Percentiles rank a stretch among this genome's conserved stretches.
phyloP scores from a whole-genome alignment of 2,329 filamentous ascomycete genomes.

The Cladophialophora carrionii region DNA sequence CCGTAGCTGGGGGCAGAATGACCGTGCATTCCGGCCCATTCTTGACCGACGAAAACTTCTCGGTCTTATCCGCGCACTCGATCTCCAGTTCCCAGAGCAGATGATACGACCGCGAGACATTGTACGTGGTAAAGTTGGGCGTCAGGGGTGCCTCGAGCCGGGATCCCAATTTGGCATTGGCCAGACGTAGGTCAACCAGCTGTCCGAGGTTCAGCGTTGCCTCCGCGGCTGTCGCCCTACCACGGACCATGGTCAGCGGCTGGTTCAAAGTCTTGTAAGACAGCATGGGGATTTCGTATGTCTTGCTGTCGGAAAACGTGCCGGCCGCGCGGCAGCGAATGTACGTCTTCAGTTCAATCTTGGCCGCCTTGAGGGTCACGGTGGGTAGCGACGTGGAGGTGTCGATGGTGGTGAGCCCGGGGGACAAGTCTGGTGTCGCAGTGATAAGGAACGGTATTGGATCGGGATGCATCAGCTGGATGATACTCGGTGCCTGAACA shows the following conservation, averaged over 20 bases:
- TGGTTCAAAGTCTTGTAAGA: constrained; percentile 11
- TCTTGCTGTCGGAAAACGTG: constrained; percentile 26
- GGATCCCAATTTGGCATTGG: constrained; percentile 30
- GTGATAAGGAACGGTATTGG: constrained; percentile 30
- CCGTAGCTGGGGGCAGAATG: constrained; percentile 24
- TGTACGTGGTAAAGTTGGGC: constrained; percentile 34
- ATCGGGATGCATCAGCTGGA: constrained; percentile 30
- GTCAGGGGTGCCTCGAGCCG: constrained; percentile 31
- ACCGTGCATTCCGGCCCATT: constrained; percentile 20
- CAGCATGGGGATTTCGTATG: constrained; percentile 25
- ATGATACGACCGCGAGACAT: constrained; percentile 32
- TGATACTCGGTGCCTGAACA: constrained; percentile 27
- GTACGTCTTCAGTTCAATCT: constrained; percentile 26
- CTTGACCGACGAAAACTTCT: constrained; percentile 22
- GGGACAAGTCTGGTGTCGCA: constrained; percentile 20
- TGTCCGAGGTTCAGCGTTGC: constrained; percentile 24
- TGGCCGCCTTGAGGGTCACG: constrained; percentile 24
- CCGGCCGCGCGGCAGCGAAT: constrained; percentile 27
- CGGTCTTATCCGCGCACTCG: constrained; percentile 32
- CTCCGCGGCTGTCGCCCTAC: constrained; percentile 3
- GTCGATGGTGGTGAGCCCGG: constrained; percentile 28
- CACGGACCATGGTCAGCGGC: constrained; percentile 8
- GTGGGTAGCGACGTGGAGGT: constrained; percentile 18
- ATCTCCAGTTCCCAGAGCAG: constrained; percentile 35
- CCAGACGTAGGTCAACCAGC: constrained; percentile 26